Evolutionary conservation across 345 rosid genomes (phyloP), one percentile per base, ranked within the genome.

Genomic region (Excoecaria cochinchinensis): DNA sequence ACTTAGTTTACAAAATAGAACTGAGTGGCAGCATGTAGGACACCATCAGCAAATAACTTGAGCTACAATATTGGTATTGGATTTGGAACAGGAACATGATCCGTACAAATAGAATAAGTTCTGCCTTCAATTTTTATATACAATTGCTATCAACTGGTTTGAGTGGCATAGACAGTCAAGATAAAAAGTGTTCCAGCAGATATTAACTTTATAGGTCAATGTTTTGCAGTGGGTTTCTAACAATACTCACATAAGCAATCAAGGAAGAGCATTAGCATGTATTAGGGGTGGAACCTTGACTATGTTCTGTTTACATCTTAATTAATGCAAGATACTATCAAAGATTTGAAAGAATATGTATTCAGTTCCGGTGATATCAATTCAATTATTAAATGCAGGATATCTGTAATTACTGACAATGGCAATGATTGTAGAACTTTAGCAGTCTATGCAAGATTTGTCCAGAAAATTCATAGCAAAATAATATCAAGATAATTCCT

Each of bases 61-160:
- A 57, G 50, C 39, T 40, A 42, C 65, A 70, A 58, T 14, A 25
- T 57, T 53, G 25, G 57, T 39, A 21, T 65, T 75, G 24, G 50
- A 53, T 9, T 56, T 67, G 62, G 59, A 72, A 44, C 6, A 13
- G 47, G 74, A 56, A 57, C n/a, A 57, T 46, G 38, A 68, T 39
- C 2, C 4, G 42, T 6, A 13, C 40, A 19, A 1, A 39, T 38
- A 70, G 62, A 39, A 31, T 14, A 12, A 17, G 22, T 5, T 8
- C 55, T n/a, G 9, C 31, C 24, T 36, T 24, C 42, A 16, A 12
- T 42, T 51, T 69, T 50, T 50, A 15, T 50, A 22, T 17, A 22
- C 1, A 2, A 31, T 15, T 69, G 42, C 57, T 31, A 38, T 10
- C 36, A 51, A 5, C 31, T 50, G 22, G 11, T 25, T 15, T 1